These are phyloP conservation scores for Phaeosphaeriaceae sp. DNA, from an alignment of 2,329 filamentous ascomycete genomes.

Conservation along the genomic window DNA sequence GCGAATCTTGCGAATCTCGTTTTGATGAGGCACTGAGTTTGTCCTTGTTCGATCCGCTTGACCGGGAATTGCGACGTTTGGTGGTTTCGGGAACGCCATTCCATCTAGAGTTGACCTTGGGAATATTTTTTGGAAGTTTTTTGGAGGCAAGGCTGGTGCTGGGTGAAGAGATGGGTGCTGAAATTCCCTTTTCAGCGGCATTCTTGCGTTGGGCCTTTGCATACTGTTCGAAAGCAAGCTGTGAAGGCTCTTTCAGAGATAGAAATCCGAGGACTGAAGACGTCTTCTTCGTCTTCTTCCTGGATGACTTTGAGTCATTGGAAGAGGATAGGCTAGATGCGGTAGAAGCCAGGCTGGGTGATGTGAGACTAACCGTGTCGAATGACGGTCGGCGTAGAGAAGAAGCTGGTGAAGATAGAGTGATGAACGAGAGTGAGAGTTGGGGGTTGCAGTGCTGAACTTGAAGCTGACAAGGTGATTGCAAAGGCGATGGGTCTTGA, in stretches of 20 bases:
- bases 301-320: conserved; percentile 35
- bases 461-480: conserved; percentile 3
- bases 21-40: conserved; percentile 26
- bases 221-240: conserved; percentile 54
- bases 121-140: conserved; percentile 57
- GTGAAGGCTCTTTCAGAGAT: conserved; percentile 57
- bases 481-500: conserved; percentile 22
- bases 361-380: conserved; percentile 29
- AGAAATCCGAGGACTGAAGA: conserved; percentile 54
- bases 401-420: conserved; percentile 14
- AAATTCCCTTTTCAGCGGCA: conserved; percentile 31
- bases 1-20: not conserved
- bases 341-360: conserved; percentile 43
- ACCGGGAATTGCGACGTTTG: conserved; percentile 33
- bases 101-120: conserved; percentile 63
- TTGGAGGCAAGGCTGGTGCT: conserved; percentile 40
- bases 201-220: conserved; percentile 53
- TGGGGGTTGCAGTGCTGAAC: conserved; percentile 4
- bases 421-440: conserved; percentile 11
- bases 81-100: conserved; percentile 56
- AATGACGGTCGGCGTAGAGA: conserved; percentile 17
- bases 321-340: conserved; percentile 32
- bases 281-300: conserved; percentile 44
- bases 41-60: conserved; percentile 21
- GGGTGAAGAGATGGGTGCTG: conserved; percentile 16